These are phyloP conservation scores for Groenewaldozyma auringiensis DNA, from an alignment of 1,139 yeast genomes.

Conservation along the genomic window DNA sequence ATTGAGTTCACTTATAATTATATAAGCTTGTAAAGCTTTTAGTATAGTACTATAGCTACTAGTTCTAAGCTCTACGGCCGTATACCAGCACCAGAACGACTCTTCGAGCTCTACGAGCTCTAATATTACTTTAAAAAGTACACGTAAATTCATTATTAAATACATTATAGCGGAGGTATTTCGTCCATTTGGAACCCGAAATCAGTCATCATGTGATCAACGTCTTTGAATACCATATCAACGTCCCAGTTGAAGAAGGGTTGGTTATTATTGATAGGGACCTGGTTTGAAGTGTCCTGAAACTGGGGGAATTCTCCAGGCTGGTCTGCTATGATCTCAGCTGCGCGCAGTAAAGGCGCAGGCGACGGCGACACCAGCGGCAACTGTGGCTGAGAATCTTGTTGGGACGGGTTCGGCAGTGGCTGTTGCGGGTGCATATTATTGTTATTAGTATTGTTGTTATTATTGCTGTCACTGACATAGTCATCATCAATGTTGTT, in stretches of 20 bases:
- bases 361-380: conserved; percentile 1
- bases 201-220: conserved; percentile 86
- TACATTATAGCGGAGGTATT: conserved; percentile 9
- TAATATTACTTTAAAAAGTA: too few species aligned
- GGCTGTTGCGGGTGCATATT: conserved; percentile 1
- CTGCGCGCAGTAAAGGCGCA: conserved; percentile 2
- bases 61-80: too few species aligned
- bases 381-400: background rate
- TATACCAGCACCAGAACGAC: too few species aligned
- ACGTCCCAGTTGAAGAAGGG: conserved; percentile 41
- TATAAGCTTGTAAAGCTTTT: too few species aligned
- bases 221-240: conserved; percentile 81
- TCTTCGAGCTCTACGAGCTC: too few species aligned
- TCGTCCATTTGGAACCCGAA: conserved; percentile 72
- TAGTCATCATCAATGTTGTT: background rate
- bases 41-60: too few species aligned
- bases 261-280: background rate
- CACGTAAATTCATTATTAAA: too few species aligned
- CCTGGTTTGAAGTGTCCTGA: background rate
- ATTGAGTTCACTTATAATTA: too few species aligned
- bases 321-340: conserved; percentile 1
- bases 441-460: too few species aligned
- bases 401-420: background rate
- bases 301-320: background rate
- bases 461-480: too few species aligned